phyloP scores from a whole-genome alignment of 371 early-diverging fungal genomes.

The Conidiobolus incongruus region DNA sequence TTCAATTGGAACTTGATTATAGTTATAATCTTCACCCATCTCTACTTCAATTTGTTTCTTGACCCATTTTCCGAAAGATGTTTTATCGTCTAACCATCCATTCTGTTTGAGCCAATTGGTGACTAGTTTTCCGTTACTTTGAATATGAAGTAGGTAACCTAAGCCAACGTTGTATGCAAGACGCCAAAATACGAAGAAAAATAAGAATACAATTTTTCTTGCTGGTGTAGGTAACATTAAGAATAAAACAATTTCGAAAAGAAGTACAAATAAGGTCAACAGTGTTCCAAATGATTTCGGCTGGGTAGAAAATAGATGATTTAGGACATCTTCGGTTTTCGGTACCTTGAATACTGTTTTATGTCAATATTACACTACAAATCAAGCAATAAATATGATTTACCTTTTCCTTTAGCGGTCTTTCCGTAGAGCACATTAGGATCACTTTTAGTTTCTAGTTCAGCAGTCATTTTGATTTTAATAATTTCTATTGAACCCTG shows the following conservation, averaged over 20 bases:
- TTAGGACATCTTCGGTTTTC: constrained; percentile 48
- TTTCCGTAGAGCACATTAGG: too few relatives aligned
- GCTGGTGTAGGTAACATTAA: constrained; percentile 23
- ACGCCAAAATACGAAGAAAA: constrained; percentile 67
- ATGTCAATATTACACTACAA: too few relatives aligned
- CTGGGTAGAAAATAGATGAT: constrained; percentile 35
- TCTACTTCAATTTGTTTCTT: constrained; percentile 48
- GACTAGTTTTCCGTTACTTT: constrained; percentile 47
- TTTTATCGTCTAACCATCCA: constrained; percentile 30
- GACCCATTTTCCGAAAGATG: constrained; percentile 22
- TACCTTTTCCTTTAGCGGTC: too few relatives aligned
- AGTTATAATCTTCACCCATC: constrained; percentile 70
- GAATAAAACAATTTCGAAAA: constrained; percentile 31
- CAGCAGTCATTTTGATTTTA: too few relatives aligned
- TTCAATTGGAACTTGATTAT: constrained; percentile 66
- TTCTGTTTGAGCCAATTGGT: constrained; percentile 33
- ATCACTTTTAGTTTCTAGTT: too few relatives aligned
- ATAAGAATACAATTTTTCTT: constrained; percentile 29
- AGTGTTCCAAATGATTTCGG: constrained; percentile 45
- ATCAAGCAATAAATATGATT: too few relatives aligned
- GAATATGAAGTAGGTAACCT: constrained; percentile 55
- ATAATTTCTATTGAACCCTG: too few relatives aligned
- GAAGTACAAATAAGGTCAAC: constrained; percentile 39
- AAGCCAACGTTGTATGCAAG: constrained; percentile 67
- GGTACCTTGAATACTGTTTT: constrained; percentile 40